Conservation (phyloP, 148 eudicot species). For the Fagopyrum tataricum region DNA sequence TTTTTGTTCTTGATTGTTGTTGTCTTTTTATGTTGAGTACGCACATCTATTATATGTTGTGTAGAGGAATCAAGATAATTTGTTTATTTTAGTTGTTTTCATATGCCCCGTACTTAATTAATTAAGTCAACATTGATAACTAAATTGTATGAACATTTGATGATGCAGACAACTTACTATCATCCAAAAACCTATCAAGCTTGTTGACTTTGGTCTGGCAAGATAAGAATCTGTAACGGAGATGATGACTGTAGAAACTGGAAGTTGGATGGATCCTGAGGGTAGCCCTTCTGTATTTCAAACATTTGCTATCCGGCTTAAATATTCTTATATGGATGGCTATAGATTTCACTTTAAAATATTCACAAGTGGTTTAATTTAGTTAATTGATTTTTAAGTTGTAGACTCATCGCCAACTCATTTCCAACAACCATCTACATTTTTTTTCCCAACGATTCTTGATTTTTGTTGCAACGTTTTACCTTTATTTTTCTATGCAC, state of each 20-base stretch:
- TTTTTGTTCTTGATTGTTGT: not conserved
- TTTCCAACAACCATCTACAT: not conserved
- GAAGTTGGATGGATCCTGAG: slow-evolving; percentile 99
- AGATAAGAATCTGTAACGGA: slow-evolving; percentile 95
- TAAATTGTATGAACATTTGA: slow-evolving; percentile 15
- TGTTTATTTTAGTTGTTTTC: not conserved
- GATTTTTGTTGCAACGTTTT: no score
- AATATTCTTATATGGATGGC: not conserved
- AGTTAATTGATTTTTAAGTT: not conserved
- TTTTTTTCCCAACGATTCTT: not conserved
- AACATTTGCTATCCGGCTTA: not conserved
- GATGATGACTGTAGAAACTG: slow-evolving; percentile 99
- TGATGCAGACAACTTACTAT: slow-evolving; percentile 84
- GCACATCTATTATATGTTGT: not conserved
- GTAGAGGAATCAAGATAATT: not conserved
- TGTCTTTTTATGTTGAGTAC: not conserved
- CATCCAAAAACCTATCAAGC: slow-evolving; percentile 77
- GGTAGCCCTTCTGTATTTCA: slow-evolving; percentile 27
- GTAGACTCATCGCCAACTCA: not conserved
- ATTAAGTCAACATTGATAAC: slow-evolving; percentile 13
- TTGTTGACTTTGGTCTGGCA: slow-evolving; percentile 98
- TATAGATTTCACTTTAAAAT: not conserved
- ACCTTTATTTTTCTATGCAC: not conserved
- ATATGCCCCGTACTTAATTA: not conserved
- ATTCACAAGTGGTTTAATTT: not conserved